A percentile compares a stretch with the other conserved stretches of the same genome.
These are phyloP conservation scores for Curvularia spicifera DNA, from an alignment of 2,329 filamentous ascomycete genomes.

Conservation along the genomic window DNA sequence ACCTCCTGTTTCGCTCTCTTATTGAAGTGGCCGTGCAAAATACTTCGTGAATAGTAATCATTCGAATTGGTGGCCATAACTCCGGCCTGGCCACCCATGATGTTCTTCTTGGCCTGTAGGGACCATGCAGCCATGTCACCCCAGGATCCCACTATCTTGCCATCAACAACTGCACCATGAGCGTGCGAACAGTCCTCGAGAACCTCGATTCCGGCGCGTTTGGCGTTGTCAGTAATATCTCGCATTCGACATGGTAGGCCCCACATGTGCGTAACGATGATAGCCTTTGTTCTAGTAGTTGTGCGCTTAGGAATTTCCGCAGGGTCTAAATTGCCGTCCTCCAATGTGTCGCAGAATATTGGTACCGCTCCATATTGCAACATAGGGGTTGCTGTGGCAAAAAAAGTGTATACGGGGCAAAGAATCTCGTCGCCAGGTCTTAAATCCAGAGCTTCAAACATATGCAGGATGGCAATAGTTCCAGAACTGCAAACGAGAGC, in stretches of 20 bases:
- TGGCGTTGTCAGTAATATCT: background rate
- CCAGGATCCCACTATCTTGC: background rate
- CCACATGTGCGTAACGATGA: background rate
- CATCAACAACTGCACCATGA: background rate
- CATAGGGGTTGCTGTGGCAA: background rate
- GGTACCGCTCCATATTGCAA: background rate
- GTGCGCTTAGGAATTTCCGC: background rate
- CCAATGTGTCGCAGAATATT: background rate
- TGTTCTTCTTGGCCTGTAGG: background rate
- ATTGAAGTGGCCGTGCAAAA: background rate
- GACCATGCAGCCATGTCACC: background rate
- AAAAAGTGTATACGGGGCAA: background rate
- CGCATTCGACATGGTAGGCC: background rate
- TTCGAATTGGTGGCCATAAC: background rate
- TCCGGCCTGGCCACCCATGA: background rate
- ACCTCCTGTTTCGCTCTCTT: background rate
- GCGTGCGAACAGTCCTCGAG: background rate
- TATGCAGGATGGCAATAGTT: background rate
- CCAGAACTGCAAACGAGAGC: background rate
- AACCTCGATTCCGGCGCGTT: background rate
- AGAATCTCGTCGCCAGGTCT: background rate
- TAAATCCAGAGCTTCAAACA: background rate
- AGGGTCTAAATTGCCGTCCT: background rate
- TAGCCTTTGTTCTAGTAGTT: background rate
- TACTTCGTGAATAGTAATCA: background rate